Base-by-base conservation (phyloP, 306 rosid genomes). In the Dicorynia guianensis region DNA sequence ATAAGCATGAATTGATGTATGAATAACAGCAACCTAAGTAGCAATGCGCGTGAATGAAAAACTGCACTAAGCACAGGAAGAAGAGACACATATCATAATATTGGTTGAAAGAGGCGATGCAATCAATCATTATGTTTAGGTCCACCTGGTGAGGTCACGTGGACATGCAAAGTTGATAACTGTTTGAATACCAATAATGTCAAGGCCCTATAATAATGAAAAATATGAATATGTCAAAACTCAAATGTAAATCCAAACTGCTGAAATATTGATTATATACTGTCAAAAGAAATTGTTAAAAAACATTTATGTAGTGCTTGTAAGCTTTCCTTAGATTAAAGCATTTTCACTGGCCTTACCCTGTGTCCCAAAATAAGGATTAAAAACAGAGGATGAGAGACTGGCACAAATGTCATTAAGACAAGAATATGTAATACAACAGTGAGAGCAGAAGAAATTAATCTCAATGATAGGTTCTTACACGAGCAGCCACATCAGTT, bases 401-500 rank as follows among this genome's bases (percentile, higher is more conserved):
- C 38, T 74, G 71, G 55, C n/a, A 55, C 19, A 66, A 6, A 11
- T 8, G 52, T 8, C 30, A 8, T 43, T 6, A 43, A 43, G 12
- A 44, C 30, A 75, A 12, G 35, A 49, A 44, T 11, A 11, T 60
- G 35, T 25, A 64, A 12, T n/a, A 4, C 60, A 36, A 54, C 46
- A 69, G 14, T 20, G 54, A 78, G 35, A 50, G 36, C 48, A n/a
- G 56, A 11, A 59, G 25, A 69, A 77, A 83, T 11, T 13, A 76
- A 44, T 52, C n/a, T 68, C 13, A 49, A 15, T 79, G 74, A 63
- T 73, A 33, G 58, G 76, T 85, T 82, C 92, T 82, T 84, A 95
- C 99, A 75, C 98, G 97, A 65, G 99, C 98, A 86, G 96, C 94
- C 72, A 96, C 93, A 74, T 96, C 99, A 63, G 99, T 92, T 70